Percentiles rank a stretch among this genome's conserved stretches.
Evolutionary conservation across 257 asterid genomes (phyloP).

Genomic region (Solanum ahanhuiri): DNA sequence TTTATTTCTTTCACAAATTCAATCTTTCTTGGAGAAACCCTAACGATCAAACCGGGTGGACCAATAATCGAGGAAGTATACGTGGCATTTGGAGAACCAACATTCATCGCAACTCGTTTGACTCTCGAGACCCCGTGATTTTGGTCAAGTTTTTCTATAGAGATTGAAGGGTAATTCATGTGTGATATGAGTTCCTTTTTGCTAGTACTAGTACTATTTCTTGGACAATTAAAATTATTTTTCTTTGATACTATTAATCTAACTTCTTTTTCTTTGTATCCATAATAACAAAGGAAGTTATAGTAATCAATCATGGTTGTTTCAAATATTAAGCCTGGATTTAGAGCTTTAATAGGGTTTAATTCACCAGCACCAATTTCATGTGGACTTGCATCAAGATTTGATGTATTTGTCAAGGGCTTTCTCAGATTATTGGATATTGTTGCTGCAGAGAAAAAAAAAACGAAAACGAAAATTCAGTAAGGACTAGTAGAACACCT

Average conservation of each 20-base stretch:
- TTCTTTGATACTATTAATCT: constrained; percentile 24
- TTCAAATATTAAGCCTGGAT: constrained; percentile 57
- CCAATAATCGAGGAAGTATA: constrained; percentile 31
- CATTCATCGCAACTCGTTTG: constrained; percentile 40
- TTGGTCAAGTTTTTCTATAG: constrained; percentile 29
- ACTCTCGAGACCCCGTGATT: constrained; percentile 27
- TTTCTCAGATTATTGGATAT: constrained; percentile 27
- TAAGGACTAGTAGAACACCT: too few species aligned
- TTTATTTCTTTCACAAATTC: constrained; percentile 13
- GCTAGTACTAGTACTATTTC: not conserved
- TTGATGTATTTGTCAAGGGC: constrained; percentile 28
- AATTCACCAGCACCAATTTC: constrained; percentile 59
- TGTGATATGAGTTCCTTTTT: constrained; percentile 28
- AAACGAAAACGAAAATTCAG: not conserved
- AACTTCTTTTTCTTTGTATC: constrained; percentile 31
- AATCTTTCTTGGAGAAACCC: constrained; percentile 29
- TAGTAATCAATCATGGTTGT: constrained; percentile 42
- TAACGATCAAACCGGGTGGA: constrained; percentile 37
- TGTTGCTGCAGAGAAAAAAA: constrained; percentile 32
- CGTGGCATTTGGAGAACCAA: constrained; percentile 35
- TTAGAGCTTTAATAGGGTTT: constrained; percentile 47
- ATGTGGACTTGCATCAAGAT: constrained; percentile 32
- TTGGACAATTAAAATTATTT: constrained; percentile 37
- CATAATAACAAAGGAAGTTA: constrained; percentile 46
- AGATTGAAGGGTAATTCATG: constrained; percentile 62